phyloP scores from a whole-genome alignment of 768 basidiomycete genomes.

The Trametes sanguinea region DNA sequence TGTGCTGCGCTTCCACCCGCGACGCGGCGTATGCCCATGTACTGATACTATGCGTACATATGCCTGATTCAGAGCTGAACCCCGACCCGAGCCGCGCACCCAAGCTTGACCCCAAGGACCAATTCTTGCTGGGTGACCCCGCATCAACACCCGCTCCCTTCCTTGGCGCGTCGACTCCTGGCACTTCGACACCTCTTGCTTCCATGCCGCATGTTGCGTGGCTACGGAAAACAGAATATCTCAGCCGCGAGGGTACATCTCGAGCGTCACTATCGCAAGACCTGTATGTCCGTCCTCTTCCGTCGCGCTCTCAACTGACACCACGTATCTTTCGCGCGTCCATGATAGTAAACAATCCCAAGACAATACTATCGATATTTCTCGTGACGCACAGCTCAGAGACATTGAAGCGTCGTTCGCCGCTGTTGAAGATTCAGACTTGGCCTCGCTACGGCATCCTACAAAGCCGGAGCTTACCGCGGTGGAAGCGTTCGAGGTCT shows the following conservation, averaged over 20 bases:
- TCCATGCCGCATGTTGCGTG: slow-evolving; percentile 70
- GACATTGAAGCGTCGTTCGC: slow-evolving; percentile 80
- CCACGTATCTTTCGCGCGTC: background rate
- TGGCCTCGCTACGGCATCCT: slow-evolving; percentile 68
- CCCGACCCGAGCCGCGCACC: slow-evolving; percentile 63
- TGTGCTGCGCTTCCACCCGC: background rate
- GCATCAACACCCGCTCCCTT: slow-evolving; percentile 46
- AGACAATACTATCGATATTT: slow-evolving; percentile 62
- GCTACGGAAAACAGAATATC: slow-evolving; percentile 91
- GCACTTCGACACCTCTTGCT: slow-evolving; percentile 47
- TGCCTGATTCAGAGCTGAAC: slow-evolving; percentile 51
- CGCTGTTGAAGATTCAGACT: slow-evolving; percentile 62
- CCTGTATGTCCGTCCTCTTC: slow-evolving; percentile 45
- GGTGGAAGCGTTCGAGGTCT: slow-evolving; percentile 77
- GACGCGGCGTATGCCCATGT: too few relatives aligned
- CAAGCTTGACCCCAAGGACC: slow-evolving; percentile 71
- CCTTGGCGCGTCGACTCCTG: slow-evolving; percentile 37
- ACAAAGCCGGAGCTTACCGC: slow-evolving; percentile 76
- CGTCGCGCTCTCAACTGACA: background rate
- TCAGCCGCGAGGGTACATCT: slow-evolving; percentile 61
- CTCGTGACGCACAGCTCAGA: slow-evolving; percentile 69
- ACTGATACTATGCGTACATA: background rate
- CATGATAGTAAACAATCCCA: slow-evolving; percentile 47
- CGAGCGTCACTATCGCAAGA: slow-evolving; percentile 49
- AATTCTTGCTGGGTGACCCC: slow-evolving; percentile 72